Conservation (phyloP, 495 filamentous ascomycete genomes). For the Trichoderma asperelloides region DNA sequence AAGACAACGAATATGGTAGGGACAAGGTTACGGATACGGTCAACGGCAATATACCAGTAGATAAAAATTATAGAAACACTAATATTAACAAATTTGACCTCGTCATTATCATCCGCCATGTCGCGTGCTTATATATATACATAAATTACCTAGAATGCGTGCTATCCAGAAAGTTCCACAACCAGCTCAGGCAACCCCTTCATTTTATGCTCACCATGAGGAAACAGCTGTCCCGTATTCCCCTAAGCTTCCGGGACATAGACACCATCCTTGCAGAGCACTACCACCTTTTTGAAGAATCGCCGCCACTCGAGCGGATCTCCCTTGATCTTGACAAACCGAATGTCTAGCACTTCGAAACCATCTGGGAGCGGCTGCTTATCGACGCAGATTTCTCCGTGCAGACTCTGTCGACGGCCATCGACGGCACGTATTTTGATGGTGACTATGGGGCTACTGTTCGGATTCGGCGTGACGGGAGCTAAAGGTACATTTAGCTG, state of each 20-base stretch:
- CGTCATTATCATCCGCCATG: background rate
- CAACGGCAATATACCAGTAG: background rate
- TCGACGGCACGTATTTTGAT: conserved; percentile 70
- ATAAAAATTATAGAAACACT: background rate
- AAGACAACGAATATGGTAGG: too few species aligned
- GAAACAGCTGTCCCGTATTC: conserved; percentile 1
- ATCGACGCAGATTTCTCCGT: conserved; percentile 77
- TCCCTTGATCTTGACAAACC: conserved; percentile 90
- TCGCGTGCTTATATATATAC: background rate
- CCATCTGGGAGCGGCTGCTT: conserved; percentile 44
- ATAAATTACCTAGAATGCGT: background rate
- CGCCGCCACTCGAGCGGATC: conserved; percentile 95
- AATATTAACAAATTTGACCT: background rate
- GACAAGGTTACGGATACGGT: background rate
- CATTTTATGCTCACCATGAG: background rate
- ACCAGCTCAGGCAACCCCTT: background rate
- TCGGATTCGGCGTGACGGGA: conserved; percentile 21
- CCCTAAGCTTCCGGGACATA: conserved; percentile 40
- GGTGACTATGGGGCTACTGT: conserved; percentile 45
- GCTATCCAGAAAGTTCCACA: background rate
- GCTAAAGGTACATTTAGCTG: conserved; percentile 71
- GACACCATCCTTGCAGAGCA: conserved; percentile 77
- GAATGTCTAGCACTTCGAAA: conserved; percentile 64
- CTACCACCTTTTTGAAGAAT: conserved; percentile 88
- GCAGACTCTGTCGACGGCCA: conserved; percentile 67